Evolutionary conservation across 495 filamentous ascomycete genomes (phyloP).

Genomic region (Sabuloglossum arenarium): DNA sequence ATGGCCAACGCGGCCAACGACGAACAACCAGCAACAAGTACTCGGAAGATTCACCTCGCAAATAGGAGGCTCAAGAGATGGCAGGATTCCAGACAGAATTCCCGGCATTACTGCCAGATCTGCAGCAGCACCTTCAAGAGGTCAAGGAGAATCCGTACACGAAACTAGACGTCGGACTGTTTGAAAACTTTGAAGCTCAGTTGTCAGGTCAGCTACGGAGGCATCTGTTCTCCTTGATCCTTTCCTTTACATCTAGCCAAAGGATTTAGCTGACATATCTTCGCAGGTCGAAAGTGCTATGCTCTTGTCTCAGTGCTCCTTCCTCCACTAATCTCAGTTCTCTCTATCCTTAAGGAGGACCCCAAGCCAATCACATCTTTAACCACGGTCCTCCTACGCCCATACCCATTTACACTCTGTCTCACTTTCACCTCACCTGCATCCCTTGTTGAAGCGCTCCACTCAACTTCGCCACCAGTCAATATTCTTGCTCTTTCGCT

Average conservation of each 20-base stretch:
- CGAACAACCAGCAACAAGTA: background rate
- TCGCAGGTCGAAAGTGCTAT: conserved; percentile 17
- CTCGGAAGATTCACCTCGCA: background rate
- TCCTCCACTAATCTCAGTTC: conserved; percentile 25
- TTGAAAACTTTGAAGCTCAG: conserved; percentile 4
- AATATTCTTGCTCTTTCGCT: conserved; percentile 51
- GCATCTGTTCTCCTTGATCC: background rate
- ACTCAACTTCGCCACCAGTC: conserved; percentile 11
- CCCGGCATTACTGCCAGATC: background rate
- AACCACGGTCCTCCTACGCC: conserved; percentile 30
- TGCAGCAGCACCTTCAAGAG: background rate
- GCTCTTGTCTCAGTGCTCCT: conserved; percentile 27
- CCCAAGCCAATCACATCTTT: conserved; percentile 28
- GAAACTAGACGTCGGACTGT: background rate
- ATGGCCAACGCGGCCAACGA: too few species aligned
- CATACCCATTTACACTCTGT: conserved; percentile 27
- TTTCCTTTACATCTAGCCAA: background rate
- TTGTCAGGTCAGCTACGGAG: background rate
- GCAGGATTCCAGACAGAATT: too few species aligned
- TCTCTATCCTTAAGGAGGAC: conserved; percentile 27
- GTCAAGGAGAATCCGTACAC: background rate
- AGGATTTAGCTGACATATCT: background rate
- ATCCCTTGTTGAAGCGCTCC: conserved; percentile 1
- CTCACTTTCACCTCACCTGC: conserved; percentile 21
- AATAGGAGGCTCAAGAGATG: background rate